phyloP scores from a whole-genome alignment of 2,329 filamentous ascomycete species.

The Microcyclospora pomicola region DNA sequence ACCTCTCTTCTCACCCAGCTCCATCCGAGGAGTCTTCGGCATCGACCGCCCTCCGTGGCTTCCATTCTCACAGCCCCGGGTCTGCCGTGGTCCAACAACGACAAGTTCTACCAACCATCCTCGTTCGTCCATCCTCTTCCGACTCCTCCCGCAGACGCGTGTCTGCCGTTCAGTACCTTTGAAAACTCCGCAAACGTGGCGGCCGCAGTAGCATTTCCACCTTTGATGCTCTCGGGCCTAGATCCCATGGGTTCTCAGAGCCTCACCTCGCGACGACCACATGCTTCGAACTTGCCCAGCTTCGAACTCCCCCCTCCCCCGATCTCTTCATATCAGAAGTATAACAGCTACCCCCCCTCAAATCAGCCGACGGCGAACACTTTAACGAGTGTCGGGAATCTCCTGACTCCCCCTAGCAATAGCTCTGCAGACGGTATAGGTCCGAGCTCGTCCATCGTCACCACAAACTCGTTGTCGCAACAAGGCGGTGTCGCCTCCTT shows the following conservation, averaged over 20 bases:
- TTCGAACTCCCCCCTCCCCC: constrained; percentile 57
- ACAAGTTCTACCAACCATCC: constrained; percentile 11
- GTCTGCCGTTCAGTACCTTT: constrained; percentile 17
- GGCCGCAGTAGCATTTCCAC: constrained; percentile 45
- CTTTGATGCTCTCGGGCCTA: constrained; percentile 48
- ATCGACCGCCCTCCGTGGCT: constrained; percentile 20
- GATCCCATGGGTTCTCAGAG: constrained; percentile 49
- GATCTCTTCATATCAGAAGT: constrained; percentile 39
- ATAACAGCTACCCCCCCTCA: constrained; percentile 25
- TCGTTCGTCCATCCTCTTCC: constrained; percentile 17
- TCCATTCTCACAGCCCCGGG: constrained; percentile 17
- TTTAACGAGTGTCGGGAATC: constrained; percentile 42
- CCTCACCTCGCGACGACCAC: constrained; percentile 57
- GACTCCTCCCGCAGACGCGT: constrained; percentile 17
- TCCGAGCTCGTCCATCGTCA: constrained; percentile 45
- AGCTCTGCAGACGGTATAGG: constrained; percentile 47
- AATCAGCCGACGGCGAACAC: constrained; percentile 28
- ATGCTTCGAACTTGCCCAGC: constrained; percentile 52
- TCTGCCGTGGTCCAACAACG: constrained; percentile 13
- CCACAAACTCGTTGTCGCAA: constrained; percentile 46
- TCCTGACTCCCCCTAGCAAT: constrained; percentile 49
- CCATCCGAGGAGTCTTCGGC: constrained; percentile 4
- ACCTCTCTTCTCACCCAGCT: constrained; percentile 3
- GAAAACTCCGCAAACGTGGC: constrained; percentile 43
- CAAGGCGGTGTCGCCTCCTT: constrained; percentile 41